Conservation (phyloP, 2,329 filamentous ascomycete species). For the Sclerotinia borealis region DNA sequence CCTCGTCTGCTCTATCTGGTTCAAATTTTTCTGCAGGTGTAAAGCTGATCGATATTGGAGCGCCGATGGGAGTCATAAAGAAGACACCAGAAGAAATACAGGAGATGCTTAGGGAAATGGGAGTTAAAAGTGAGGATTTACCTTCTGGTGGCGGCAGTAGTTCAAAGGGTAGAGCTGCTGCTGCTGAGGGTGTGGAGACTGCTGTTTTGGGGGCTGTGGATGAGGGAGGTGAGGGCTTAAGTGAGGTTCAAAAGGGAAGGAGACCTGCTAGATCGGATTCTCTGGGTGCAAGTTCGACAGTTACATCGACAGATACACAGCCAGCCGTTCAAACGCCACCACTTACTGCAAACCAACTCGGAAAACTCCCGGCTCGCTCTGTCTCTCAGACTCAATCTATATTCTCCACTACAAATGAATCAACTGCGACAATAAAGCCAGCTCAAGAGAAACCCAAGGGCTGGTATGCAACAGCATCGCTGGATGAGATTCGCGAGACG, state of each 20-base stretch:
- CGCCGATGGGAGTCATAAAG: neutral
- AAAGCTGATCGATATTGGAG: neutral
- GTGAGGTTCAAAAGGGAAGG: neutral
- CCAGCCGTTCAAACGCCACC: neutral
- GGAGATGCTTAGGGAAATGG: neutral
- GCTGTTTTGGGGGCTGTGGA: accelerated
- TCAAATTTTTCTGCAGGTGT: too few species aligned
- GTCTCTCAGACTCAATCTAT: too few species aligned
- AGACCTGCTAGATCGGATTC: neutral
- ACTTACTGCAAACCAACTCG: neutral
- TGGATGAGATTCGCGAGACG: neutral
- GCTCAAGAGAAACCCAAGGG: neutral
- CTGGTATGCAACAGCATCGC: neutral
- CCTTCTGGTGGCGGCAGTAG: neutral
- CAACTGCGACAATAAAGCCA: too few species aligned
- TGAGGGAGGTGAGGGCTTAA: neutral
- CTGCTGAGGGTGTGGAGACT: neutral
- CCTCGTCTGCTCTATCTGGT: neutral
- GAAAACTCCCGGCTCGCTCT: neutral
- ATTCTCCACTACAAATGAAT: too few species aligned
- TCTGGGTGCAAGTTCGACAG: neutral
- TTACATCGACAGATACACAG: neutral
- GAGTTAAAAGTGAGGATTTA: neutral
- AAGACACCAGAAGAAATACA: neutral
- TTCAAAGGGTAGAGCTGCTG: neutral